Evolutionary conservation across 805 yeast genomes (phyloP).

Genomic region (Saccharomycopsis sp.): DNA sequence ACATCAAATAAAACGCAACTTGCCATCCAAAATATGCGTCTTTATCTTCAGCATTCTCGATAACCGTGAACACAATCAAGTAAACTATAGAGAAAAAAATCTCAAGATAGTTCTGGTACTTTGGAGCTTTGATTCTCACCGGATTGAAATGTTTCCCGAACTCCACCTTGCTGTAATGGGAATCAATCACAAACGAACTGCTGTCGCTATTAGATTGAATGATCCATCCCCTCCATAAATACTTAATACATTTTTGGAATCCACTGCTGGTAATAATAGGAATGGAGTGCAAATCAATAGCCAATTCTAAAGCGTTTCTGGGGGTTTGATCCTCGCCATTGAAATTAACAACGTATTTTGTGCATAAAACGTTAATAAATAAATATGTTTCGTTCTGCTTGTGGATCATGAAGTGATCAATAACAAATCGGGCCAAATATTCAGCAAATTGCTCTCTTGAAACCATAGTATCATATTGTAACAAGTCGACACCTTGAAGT

Average conservation of each 20-base stretch:
- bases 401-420: constrained; percentile 43
- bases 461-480: constrained; percentile 55
- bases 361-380: constrained; percentile 70
- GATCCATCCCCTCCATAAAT: constrained; percentile 94
- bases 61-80: constrained; percentile 52
- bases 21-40: constrained; percentile 41
- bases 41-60: constrained; percentile 28
- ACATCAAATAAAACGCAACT: constrained; percentile 51
- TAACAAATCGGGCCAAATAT: constrained; percentile 57
- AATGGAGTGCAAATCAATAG: constrained; percentile 79
- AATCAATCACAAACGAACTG: constrained; percentile 57
- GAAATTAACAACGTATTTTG: constrained; percentile 58
- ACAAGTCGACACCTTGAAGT: constrained; percentile 51
- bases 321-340: constrained; percentile 57
- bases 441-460: constrained; percentile 64
- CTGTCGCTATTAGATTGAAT: constrained; percentile 67
- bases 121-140: constrained; percentile 75
- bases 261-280: constrained; percentile 72
- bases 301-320: constrained; percentile 68
- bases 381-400: constrained; percentile 42
- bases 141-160: constrained; percentile 68
- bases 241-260: constrained; percentile 76
- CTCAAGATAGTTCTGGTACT: constrained; percentile 71
- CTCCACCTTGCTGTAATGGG: constrained; percentile 55
- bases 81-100: constrained; percentile 60